phyloP scores from a whole-genome alignment of 495 filamentous ascomycete species.

The Oidiodendron maius region DNA sequence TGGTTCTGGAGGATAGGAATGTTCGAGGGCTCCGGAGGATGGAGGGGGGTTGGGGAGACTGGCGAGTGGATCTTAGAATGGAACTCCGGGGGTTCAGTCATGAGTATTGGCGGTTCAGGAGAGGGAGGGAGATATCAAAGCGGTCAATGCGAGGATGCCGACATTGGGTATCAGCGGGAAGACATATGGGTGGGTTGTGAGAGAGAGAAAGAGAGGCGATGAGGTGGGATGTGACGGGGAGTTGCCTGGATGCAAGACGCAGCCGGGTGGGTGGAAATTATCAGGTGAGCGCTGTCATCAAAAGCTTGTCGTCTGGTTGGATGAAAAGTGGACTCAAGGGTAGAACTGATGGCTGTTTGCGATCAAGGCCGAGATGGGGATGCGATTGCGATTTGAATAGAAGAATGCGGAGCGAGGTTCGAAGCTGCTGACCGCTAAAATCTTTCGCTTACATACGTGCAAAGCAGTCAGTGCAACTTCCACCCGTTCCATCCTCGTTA shows the following conservation, averaged over 20 bases:
- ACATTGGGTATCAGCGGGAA: conserved; percentile 1
- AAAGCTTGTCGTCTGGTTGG: background rate
- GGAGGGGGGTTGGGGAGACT: conserved; percentile 64
- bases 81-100: conserved; percentile 59
- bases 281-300: background rate
- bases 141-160: conserved; percentile 3
- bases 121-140: conserved; percentile 9
- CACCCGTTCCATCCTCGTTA: too few relatives aligned
- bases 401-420: background rate
- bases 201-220: background rate
- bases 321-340: background rate
- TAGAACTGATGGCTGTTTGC: background rate
- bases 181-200: conserved; percentile 3
- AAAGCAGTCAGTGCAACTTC: too few relatives aligned
- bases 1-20: conserved; percentile 68
- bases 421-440: background rate
- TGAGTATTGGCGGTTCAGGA: conserved; percentile 30
- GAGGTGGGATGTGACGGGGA: background rate
- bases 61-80: conserved; percentile 65
- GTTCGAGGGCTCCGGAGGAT: conserved; percentile 62
- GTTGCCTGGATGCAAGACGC: background rate
- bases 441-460: too few relatives aligned
- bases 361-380: background rate
- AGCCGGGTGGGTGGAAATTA: background rate
- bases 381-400: background rate